phyloP scores from a whole-genome alignment of 169 alveolate genomes.

The Neospora caninum region DNA sequence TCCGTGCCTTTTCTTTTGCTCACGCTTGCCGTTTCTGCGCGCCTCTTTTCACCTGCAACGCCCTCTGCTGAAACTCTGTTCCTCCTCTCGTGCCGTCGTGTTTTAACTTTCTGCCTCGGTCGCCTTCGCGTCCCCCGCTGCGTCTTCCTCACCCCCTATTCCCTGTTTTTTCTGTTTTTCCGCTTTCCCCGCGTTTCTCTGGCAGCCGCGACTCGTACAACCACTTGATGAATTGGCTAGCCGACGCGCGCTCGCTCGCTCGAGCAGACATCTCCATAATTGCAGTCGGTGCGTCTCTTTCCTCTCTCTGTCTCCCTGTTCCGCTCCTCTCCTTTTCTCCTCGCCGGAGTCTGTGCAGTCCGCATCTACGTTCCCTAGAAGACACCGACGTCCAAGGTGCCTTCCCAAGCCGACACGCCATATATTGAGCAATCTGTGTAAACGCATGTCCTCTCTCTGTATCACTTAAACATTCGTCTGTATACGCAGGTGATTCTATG shows the following conservation, averaged over 20 bases:
- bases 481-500: too few relatives aligned
- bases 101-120: not conserved
- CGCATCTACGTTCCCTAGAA: too few relatives aligned
- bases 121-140: not conserved
- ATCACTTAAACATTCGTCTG: too few relatives aligned
- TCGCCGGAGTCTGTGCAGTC: too few relatives aligned
- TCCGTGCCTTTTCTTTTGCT: too few relatives aligned
- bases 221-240: constrained; percentile 82
- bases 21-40: not conserved
- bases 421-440: too few relatives aligned
- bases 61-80: not conserved
- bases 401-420: too few relatives aligned
- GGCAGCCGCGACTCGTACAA: constrained; percentile 79
- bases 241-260: constrained; percentile 83
- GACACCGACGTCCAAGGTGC: too few relatives aligned
- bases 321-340: not conserved
- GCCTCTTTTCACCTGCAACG: not conserved
- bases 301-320: not conserved
- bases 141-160: not conserved
- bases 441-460: too few relatives aligned
- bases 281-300: constrained; percentile 74
- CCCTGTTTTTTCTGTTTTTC: not conserved
- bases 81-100: not conserved
- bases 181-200: not conserved
- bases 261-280: constrained; percentile 83